Evolutionary conservation across 176 grass and related monocot genomes (phyloP).

Genomic region (Cymbopogon citratus): DNA sequence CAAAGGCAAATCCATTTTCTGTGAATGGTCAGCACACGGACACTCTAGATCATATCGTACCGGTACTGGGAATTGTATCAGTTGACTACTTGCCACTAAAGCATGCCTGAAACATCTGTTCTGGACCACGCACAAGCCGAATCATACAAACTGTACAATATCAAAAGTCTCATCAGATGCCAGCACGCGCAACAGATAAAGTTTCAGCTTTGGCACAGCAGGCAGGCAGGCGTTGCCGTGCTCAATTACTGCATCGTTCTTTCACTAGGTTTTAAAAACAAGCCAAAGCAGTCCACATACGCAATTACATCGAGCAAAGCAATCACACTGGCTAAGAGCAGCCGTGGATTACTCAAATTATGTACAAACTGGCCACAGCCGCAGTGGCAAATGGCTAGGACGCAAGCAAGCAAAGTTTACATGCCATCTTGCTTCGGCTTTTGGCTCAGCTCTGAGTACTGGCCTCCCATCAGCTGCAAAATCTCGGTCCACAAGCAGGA

Average conservation of each 20-base stretch:
- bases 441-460: slow-evolving; percentile 70
- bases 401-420: background rate
- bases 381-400: background rate
- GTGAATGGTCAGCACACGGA: background rate
- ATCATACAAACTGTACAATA: background rate
- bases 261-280: background rate
- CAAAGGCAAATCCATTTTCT: background rate
- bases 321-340: background rate
- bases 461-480: slow-evolving; percentile 76
- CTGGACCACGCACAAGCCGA: background rate
- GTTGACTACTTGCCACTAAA: background rate
- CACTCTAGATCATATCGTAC: background rate
- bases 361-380: slow-evolving; percentile 25
- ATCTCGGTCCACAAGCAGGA: slow-evolving; percentile 71
- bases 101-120: background rate
- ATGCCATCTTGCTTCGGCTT: slow-evolving; percentile 61
- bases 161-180: background rate
- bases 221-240: background rate
- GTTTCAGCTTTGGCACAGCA: background rate
- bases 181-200: background rate
- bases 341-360: slow-evolving; percentile 25
- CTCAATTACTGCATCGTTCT: background rate
- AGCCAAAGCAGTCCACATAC: background rate
- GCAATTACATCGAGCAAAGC: background rate
- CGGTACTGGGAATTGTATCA: background rate